Evolutionary conservation across 2,329 filamentous ascomycete genomes (phyloP).

Genomic region (Ilyonectria sp.): DNA sequence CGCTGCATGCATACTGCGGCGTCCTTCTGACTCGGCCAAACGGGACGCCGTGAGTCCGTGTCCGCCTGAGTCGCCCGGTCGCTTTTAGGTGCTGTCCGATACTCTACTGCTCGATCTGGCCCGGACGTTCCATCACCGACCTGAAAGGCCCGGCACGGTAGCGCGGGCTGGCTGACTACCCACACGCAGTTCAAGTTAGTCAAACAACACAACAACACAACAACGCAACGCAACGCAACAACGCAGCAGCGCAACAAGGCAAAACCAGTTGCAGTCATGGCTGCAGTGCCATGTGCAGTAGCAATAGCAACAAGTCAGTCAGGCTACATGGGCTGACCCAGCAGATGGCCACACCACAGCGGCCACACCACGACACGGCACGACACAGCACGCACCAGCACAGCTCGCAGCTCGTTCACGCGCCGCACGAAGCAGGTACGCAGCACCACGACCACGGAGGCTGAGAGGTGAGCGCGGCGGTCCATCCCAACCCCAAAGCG

Average conservation of each 20-base stretch:
- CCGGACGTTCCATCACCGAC: conserved; percentile 20
- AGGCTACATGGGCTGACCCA: conserved; percentile 21
- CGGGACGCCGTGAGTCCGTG: conserved; percentile 15
- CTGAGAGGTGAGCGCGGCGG: conserved; percentile 25
- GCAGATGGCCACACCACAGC: conserved; percentile 28
- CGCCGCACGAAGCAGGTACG: conserved; percentile 6
- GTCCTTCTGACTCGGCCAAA: conserved; percentile 15
- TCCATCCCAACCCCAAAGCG: conserved; percentile 24
- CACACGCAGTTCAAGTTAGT: not conserved
- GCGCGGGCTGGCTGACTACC: not conserved
- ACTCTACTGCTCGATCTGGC: conserved; percentile 18
- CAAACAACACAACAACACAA: conserved; percentile 6
- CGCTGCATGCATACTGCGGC: conserved; percentile 7
- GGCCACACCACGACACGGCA: conserved; percentile 10
- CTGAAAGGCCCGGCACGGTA: conserved; percentile 5
- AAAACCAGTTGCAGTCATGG: conserved; percentile 17
- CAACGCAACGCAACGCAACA: too few species aligned
- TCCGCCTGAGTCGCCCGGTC: conserved; percentile 6
- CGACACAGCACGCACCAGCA: conserved; percentile 15
- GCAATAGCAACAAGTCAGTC: conserved; percentile 21
- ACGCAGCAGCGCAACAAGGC: conserved; percentile 1
- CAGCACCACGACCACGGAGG: not conserved
- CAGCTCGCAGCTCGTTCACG: not conserved
- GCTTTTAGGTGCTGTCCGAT: not conserved
- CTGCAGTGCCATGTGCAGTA: conserved; percentile 26